Evolutionary conservation across 495 filamentous ascomycete genomes (phyloP), one percentile per base, ranked within the genome.

Genomic region (Trichoderma erinaceum): DNA sequence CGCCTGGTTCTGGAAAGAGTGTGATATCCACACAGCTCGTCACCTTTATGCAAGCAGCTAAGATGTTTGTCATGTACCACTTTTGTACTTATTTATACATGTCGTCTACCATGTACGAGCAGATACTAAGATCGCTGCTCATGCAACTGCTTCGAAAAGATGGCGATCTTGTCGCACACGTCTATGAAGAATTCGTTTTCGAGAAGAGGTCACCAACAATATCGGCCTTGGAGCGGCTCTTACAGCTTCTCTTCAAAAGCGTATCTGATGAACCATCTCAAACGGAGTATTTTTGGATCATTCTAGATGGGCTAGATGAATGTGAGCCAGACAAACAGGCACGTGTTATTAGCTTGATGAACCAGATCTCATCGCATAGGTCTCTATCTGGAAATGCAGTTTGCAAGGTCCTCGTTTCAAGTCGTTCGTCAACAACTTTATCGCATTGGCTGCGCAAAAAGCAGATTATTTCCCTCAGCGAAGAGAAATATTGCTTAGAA

Each of bases 261-360:
- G 18, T 70, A 11, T 66, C 71, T 0, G 41, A 56, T 44, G 68
- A 69, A 41, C 68, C 71, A 32, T 44, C 23, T 32, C 38, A 71
- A 41, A 46, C 4, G 10, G 38, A 43, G 15, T 65, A 68, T 21
- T 68, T 77, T 12, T 64, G 69, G 18, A 38, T 76, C 13, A 32
- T 77, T 38, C 35, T 77, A 0, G 75, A 77, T 66, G 75, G 74
- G 0, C 35, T 77, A 64, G 74, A 77, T 64, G 76, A 78, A 23
- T 73, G 74, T 32, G 67, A 71, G 15, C 35, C 52, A 2, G 73
- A 73, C 3, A 75, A 71, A 58, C 76, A 77, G 67, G 41, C 5
- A 18, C 50, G 66, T 32, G 50, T 76, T 29, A n/a, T 75, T 7
- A 70, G 16, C 25, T 50, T 77, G 50, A 64, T 77, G 41, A 66